Conservation (phyloP, 495 filamentous ascomycete genomes). For the Trichoderma reesei region DNA sequence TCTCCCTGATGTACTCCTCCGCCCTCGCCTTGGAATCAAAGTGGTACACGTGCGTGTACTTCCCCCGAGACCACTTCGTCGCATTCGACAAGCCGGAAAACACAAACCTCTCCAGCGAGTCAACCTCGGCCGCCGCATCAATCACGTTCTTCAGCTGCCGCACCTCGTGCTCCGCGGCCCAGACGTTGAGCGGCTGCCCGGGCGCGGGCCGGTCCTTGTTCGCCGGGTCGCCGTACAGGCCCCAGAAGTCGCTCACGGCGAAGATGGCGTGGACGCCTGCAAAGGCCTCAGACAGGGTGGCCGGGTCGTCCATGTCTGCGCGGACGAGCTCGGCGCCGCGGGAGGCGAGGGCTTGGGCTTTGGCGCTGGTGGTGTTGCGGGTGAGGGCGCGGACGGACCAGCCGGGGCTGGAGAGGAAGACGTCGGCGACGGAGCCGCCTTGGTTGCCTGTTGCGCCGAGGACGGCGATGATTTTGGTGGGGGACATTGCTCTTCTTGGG, state of each 20-base stretch:
- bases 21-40: constrained; percentile 31
- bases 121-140: constrained; percentile 35
- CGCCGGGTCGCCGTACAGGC: constrained; percentile 21
- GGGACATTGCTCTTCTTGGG: constrained; percentile 2
- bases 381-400: constrained; percentile 38
- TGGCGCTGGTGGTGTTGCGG: constrained; percentile 28
- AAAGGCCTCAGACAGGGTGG: constrained; percentile 36
- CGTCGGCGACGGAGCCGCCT: constrained; percentile 35
- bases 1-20: constrained; percentile 24
- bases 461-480: constrained; percentile 32
- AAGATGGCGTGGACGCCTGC: constrained; percentile 41
- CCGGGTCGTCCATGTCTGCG: constrained; percentile 35
- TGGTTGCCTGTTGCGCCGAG: constrained; percentile 42
- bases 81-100: constrained; percentile 26
- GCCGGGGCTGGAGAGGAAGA: constrained; percentile 25
- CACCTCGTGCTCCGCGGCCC: constrained; percentile 34
- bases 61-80: constrained; percentile 23
- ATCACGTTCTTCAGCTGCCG: constrained; percentile 39
- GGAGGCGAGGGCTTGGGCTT: constrained; percentile 25
- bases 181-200: constrained; percentile 27
- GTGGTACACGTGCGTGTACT: constrained; percentile 29
- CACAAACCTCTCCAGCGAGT: constrained; percentile 37
- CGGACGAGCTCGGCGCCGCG: constrained; percentile 40
- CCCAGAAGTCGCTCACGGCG: constrained; percentile 45
- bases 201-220: constrained; percentile 16